Base-by-base conservation (phyloP, 805 yeast species). In the Candida jianshihensis region DNA sequence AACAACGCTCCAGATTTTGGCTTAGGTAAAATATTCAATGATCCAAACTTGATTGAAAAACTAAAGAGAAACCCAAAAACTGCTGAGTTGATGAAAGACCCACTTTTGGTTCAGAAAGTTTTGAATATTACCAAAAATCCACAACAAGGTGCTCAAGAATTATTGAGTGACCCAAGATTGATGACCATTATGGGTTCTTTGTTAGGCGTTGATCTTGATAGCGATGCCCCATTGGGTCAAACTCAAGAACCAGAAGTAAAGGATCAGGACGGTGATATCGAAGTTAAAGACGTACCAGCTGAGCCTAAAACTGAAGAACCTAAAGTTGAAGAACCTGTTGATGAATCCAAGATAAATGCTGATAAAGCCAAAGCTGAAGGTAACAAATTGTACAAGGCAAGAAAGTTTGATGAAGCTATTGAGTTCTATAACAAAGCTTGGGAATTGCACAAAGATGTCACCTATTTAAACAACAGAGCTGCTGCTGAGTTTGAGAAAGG, bases 401-500 rank as follows among this genome's bases (percentile, higher is more conserved):
- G 82, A 58, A 70, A 88, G 54, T 92, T 92, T 48, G 96, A 87
- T 55, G 95, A 82, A 54, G 98, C 99, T 30, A 90, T 92, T 57
- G 86, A 66, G 39, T 68, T 76, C 43, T 92, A 92, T 65, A 69
- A 84, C 56, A 73, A 78, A 56, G 99, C 99, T 2, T 92, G 87
- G 83, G 82, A 79, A 24, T 58, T 78, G 16, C 63, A 69, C 63
- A 73, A 78, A 54, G 97, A 92, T 57, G 86, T 90, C 54, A 90
- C 97, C 1, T 92, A 83, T 59, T 71, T 92, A 59, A 92, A 94
- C 70, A 92, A 92, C 71, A 78, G 94, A 54, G 92, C 98, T 27
- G 97, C 99, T 39, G 99, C 98, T 24, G 96, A 92, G 64, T 92
- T 64, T 56, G 99, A 92, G 66, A 87, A 89, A 61, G 96, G 92